Base-by-base conservation (phyloP, 2,329 filamentous ascomycete genomes). In the Ceratocystis variospora region DNA sequence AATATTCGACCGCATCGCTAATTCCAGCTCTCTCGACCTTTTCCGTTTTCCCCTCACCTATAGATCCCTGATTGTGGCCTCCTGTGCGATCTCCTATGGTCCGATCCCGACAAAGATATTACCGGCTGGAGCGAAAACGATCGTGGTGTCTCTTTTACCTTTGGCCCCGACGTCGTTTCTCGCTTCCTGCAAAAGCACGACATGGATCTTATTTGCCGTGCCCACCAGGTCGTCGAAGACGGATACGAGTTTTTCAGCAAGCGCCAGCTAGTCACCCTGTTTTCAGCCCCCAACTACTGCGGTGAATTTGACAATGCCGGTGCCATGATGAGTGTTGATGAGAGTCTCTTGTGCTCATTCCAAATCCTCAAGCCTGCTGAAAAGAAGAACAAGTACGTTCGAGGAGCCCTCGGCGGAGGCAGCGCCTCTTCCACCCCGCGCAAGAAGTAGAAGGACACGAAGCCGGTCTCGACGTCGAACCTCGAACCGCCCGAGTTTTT, bases 311-410 rank as follows among this genome's bases (percentile, higher is more conserved):
- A 99, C 82, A 99, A 99, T 75, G 93, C 93, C 64, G 94, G 94
- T 76, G 94, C 94, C 70, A 97, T 99, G 93, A 97, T 99, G 94
- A 96, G 92, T 75, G 94, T 99, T 48, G 94, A 97, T 76, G 94
- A 97, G 82, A 96, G 92, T 77, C 80, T 99, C 77, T 83, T 99
- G 74, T 99, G 94, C 83, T 96, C 92, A 70, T 99, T 99, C 87
- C 94, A 97, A 90, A 97, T 99, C 76, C 83, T 99, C 81, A 99
- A 97, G 83, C 94, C 94, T 75, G 94, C 94, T 78, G 94, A 99
- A 85, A 99, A 99, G 87, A 99, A 99, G 87, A 93, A 96, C 90
- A 97, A 97, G 92, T 97, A 96, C 83, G 92, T 95, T 76, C 83
- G 86, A 80, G 82, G 81, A 80, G 82, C 83, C 80, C 82, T 87